phyloP scores from a whole-genome alignment of 176 grass and related monocot species.

The Secale cereale region DNA sequence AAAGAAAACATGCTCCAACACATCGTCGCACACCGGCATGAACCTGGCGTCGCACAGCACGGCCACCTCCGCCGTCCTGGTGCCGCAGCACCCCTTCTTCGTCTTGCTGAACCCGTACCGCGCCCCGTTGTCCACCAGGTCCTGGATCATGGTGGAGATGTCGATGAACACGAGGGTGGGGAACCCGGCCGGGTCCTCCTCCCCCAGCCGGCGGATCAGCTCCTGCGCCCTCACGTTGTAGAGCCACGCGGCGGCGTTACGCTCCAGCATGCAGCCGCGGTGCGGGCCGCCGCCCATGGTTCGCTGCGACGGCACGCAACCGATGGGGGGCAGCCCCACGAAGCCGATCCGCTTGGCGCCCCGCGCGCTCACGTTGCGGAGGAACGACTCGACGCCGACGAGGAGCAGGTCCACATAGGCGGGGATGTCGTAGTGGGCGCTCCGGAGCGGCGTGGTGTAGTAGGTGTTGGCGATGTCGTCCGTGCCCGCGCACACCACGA shows the following conservation, averaged over 20 bases:
- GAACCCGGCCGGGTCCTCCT: not conserved
- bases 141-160: constrained; percentile 55
- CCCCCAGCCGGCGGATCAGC: constrained; percentile 1
- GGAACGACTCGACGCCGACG: constrained; percentile 33
- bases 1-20: constrained; percentile 54
- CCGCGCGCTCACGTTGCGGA: constrained; percentile 8
- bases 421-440: constrained; percentile 52
- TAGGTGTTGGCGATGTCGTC: constrained; percentile 93
- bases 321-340: constrained; percentile 68
- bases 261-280: constrained; percentile 37
- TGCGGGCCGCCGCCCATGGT: constrained; percentile 37
- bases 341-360: constrained; percentile 53
- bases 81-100: constrained; percentile 69
- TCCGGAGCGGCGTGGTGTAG: constrained; percentile 66
- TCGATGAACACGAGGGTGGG: constrained; percentile 41
- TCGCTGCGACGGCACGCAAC: constrained; percentile 77
- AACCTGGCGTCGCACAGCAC: constrained; percentile 52
- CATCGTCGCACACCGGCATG: constrained; percentile 42
- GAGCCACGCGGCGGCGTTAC: constrained; percentile 60
- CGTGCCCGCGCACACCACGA: constrained; percentile 65
- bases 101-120: constrained; percentile 49
- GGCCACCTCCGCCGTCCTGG: constrained; percentile 61
- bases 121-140: constrained; percentile 37
- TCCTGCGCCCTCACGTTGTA: constrained; percentile 49
- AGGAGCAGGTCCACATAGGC: constrained; percentile 73